Percentiles rank a stretch among this genome's conserved stretches.
phyloP scores from a whole-genome alignment of 768 basidiomycete genomes.

The Piloderma croceum region DNA sequence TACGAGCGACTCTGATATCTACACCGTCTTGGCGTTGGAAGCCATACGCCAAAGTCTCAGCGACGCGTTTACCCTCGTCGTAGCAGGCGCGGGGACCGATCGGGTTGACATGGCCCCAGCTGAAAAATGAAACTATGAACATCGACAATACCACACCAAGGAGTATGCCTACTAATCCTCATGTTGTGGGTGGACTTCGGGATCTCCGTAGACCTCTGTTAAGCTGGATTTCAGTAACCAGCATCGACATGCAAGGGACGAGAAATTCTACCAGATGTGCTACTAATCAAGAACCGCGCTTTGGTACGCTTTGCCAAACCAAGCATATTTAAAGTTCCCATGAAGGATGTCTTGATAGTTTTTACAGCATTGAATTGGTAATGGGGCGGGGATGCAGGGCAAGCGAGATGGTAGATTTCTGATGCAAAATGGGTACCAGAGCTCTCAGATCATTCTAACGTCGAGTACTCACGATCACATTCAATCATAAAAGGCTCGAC shows the following conservation, averaged over 20 bases:
- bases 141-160: background rate
- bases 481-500: conserved; percentile 98
- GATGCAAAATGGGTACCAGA: too few relatives aligned
- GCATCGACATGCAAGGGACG: conserved; percentile 5
- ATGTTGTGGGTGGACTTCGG: conserved; percentile 93
- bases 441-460: background rate
- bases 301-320: conserved; percentile 96
- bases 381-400: conserved; percentile 94
- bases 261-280: conserved; percentile 73
- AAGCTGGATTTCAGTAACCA: conserved; percentile 5
- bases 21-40: conserved; percentile 93
- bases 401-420: conserved; percentile 99
- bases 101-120: conserved; percentile 98
- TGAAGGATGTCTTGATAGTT: conserved; percentile 97
- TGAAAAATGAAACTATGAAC: conserved; percentile 23
- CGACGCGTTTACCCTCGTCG: conserved; percentile 98
- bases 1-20: conserved; percentile 94
- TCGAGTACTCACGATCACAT: conserved; percentile 77
- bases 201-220: conserved; percentile 95
- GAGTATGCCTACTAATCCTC: conserved; percentile 78
- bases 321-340: conserved; percentile 98
- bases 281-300: conserved; percentile 92
- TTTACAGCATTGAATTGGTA: conserved; percentile 98
- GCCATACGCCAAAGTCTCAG: conserved; percentile 95
- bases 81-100: conserved; percentile 99